Evolutionary conservation across 2,329 filamentous ascomycete species (phyloP), one percentile per base, ranked within the genome.

Genomic region (Emmonsiellopsis sp.): DNA sequence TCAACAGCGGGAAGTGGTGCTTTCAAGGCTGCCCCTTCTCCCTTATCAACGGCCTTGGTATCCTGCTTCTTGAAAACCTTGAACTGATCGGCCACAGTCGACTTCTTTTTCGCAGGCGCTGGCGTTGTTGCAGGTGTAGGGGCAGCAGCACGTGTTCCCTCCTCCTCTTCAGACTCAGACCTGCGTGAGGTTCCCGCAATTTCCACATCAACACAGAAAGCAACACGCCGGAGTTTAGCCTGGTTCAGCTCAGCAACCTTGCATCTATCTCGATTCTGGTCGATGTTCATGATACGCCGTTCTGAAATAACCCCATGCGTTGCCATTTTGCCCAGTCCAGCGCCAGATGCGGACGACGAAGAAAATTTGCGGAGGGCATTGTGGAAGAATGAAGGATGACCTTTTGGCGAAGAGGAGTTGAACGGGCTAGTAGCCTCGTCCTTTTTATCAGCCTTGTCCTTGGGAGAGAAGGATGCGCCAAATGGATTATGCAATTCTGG

Each of bases 161-260:
- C 36, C n/a, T 77, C 71, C 13, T 74, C 71, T 8, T 77, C 68
- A 13, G 76, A 76, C 2, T 93, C 87, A 11, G 75, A 71, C 61
- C 94, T 93, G 61, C 82, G 84, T 27, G 91, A 88, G 64, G 88
- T 84, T 0, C 90, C 88, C 2, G 92, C 92, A 64, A 98, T 95
- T 68, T 98, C 93, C 4, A 98, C 91, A 64, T 98, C 93, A 2
- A 98, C 93, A 61, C 88, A 95, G 65, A 98, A 98, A 0, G 92
- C 87, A 0, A 98, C 93, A 51, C 90, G 83, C 52, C 89, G 82
- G 55, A 98, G 71, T 67, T 93, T 95, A 48, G 82, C 81, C 62
- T 85, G 82, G 59, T 90, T 84, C 46, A 98, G 75, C 60, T 95
- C 91, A 4, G 81, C 75, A 33, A 97, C 82, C 27, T 82, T 78